phyloP scores from a whole-genome alignment of 2,329 filamentous ascomycete genomes.

The Coniochaeta ligniaria region DNA sequence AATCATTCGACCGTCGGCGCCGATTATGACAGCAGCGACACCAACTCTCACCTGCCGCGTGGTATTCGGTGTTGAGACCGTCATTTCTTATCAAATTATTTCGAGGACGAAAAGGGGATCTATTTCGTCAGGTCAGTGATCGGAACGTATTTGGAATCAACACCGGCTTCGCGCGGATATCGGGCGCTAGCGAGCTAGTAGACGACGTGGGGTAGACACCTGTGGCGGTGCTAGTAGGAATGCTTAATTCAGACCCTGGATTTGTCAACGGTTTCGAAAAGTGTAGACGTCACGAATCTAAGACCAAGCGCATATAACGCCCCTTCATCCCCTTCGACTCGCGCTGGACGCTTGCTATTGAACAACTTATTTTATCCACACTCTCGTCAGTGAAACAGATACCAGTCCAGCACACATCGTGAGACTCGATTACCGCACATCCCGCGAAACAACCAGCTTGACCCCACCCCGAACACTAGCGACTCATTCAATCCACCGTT shows the following conservation, averaged over 20 bases:
- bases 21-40: slow-evolving; percentile 37
- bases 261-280: neutral
- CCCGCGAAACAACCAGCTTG: neutral
- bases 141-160: neutral
- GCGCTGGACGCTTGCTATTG: neutral
- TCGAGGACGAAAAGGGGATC: neutral
- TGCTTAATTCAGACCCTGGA: neutral
- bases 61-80: neutral
- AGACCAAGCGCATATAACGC: neutral
- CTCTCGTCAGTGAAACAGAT: neutral
- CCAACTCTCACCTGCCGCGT: slow-evolving; percentile 34
- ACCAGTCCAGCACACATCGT: neutral
- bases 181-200: neutral
- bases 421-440: neutral
- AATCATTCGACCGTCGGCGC: slow-evolving; percentile 34
- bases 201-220: neutral
- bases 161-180: neutral
- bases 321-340: neutral
- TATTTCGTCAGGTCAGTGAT: neutral
- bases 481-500: neutral
- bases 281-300: neutral
- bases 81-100: neutral
- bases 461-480: neutral
- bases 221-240: neutral
- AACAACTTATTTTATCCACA: neutral